These are phyloP conservation scores for Neurospora cerealis DNA, from an alignment of 495 filamentous ascomycete genomes.

Conservation along the genomic window DNA sequence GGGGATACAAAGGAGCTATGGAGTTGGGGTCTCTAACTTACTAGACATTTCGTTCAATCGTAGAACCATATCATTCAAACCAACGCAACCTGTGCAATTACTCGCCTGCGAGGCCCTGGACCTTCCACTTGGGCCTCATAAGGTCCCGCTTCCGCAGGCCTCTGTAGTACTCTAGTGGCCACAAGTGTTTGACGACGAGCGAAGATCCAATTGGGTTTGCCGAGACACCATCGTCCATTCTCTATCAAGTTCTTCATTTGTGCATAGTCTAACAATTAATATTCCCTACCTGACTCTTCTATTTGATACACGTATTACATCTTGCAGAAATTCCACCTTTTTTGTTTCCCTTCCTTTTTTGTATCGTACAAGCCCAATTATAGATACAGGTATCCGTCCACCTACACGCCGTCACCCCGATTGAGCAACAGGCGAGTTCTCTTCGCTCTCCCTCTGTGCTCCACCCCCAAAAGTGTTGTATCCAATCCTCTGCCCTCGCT, in stretches of 20 bases:
- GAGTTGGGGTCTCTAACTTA: background rate
- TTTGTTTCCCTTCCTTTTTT: background rate
- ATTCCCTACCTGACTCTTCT: background rate
- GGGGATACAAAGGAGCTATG: background rate
- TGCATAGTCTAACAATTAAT: background rate
- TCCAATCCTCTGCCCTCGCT: background rate
- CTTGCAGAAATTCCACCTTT: background rate
- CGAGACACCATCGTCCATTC: background rate
- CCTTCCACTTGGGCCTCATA: background rate
- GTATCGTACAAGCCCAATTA: background rate
- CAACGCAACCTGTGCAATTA: background rate
- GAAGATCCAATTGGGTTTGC: background rate
- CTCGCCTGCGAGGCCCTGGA: background rate
- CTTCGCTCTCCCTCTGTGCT: background rate
- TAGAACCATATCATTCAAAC: background rate
- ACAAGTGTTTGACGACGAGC: background rate
- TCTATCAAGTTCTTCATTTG: background rate
- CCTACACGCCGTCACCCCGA: background rate
- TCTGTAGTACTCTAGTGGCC: background rate
- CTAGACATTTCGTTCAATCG: background rate
- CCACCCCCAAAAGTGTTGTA: background rate
- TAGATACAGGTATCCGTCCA: background rate
- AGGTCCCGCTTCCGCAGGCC: background rate
- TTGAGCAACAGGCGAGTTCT: background rate
- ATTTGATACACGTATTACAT: background rate